Conservation (phyloP, 306 rosid genomes). For the Prosopis cineraria region DNA sequence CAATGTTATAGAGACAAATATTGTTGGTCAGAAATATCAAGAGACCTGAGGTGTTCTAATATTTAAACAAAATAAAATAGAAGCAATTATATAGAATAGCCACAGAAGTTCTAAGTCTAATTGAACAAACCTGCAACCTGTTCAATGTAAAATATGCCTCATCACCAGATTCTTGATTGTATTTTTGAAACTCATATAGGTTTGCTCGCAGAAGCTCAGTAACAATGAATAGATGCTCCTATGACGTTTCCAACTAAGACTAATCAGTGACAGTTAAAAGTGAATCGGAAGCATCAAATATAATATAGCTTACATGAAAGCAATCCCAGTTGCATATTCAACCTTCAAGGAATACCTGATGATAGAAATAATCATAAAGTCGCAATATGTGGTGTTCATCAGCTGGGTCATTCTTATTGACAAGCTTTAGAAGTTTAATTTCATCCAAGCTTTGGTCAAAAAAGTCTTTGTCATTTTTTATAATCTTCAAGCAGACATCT, state of each 20-base stretch:
- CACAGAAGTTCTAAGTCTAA: slow-evolving; percentile 28
- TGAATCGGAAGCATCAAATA: slow-evolving; percentile 8
- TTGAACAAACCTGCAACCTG: slow-evolving; percentile 83
- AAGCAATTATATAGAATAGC: not conserved
- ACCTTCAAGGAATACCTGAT: slow-evolving; percentile 60
- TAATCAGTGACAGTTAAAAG: slow-evolving; percentile 16
- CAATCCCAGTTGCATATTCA: slow-evolving; percentile 1
- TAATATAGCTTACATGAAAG: slow-evolving; percentile 6
- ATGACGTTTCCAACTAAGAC: slow-evolving; percentile 29
- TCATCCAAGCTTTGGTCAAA: slow-evolving; percentile 98
- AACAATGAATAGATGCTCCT: slow-evolving; percentile 99
- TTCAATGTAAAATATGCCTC: slow-evolving; percentile 79
- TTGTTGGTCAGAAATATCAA: not conserved
- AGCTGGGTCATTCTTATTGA: slow-evolving; percentile 89
- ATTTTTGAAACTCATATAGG: slow-evolving; percentile 91
- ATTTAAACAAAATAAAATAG: not conserved
- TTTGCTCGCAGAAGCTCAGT: slow-evolving; percentile 95
- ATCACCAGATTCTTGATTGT: slow-evolving; percentile 91
- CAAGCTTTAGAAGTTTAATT: slow-evolving; percentile 93
- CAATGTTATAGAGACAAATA: not conserved
- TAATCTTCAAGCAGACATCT: slow-evolving; percentile 97
- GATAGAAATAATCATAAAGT: slow-evolving; percentile 94
- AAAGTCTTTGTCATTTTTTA: slow-evolving; percentile 94
- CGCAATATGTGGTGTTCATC: slow-evolving; percentile 82
- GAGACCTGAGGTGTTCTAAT: not conserved